These are phyloP conservation scores for Oryza coarctata DNA, from an alignment of 176 grass and related monocot species.

Conservation along the genomic window DNA sequence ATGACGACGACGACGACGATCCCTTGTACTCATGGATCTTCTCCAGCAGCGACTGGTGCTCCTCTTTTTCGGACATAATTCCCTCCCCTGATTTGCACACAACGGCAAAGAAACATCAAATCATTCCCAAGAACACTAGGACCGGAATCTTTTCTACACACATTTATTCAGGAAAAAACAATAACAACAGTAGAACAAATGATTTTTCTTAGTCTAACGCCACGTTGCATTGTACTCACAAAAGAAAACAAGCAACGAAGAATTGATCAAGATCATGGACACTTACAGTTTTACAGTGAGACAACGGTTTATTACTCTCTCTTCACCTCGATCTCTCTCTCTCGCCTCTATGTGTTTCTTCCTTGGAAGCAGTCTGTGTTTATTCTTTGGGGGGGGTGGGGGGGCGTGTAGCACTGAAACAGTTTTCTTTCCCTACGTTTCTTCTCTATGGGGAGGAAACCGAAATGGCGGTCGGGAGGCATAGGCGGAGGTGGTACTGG, in stretches of 20 bases:
- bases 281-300: constrained; percentile 27
- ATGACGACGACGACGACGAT: constrained; percentile 57
- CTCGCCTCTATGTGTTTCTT: neutral
- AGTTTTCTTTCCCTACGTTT: neutral
- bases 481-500: neutral
- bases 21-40: constrained; percentile 59
- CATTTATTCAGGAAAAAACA: neutral
- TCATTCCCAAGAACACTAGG: neutral
- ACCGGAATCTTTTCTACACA: neutral
- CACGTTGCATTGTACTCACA: no score
- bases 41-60: constrained; percentile 59
- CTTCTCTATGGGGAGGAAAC: constrained; percentile 22
- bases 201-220: neutral
- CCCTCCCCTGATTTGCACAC: constrained; percentile 15
- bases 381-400: neutral
- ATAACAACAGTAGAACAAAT: neutral
- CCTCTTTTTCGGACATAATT: constrained; percentile 74
- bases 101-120: neutral
- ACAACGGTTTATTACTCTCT: constrained; percentile 12
- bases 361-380: constrained; percentile 8
- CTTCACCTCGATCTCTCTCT: neutral
- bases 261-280: neutral
- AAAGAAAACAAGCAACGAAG: neutral
- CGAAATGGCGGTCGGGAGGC: constrained; percentile 29
- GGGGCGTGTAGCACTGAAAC: neutral